A percentile compares a stretch with the other conserved stretches of the same genome.
Evolutionary conservation across 140 eudicot species (phyloP).

Genomic region (Oenanthe javanica): DNA sequence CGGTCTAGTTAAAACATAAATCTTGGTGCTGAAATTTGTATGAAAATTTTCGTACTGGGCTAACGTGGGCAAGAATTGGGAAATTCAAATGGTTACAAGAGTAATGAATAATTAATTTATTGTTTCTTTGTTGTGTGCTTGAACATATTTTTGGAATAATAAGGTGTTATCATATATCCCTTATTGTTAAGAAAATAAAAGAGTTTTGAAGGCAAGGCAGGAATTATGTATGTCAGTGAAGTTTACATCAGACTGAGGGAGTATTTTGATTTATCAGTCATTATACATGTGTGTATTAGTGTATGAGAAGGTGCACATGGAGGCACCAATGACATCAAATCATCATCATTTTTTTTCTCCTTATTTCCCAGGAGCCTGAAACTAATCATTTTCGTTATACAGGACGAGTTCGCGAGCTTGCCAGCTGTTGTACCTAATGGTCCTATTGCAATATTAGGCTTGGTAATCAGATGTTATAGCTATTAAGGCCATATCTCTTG

Average conservation of each 20-base stretch:
- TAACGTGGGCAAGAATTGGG: not conserved
- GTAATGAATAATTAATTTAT: not conserved
- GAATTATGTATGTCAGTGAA: not conserved
- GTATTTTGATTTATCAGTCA: not conserved
- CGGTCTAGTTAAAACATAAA: not conserved
- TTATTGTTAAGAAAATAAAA: not conserved
- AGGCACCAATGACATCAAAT: not conserved
- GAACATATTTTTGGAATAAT: not conserved
- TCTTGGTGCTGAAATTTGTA: not conserved
- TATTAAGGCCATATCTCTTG: constrained; percentile 8
- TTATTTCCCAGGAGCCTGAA: constrained; percentile 2
- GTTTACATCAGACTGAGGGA: not conserved
- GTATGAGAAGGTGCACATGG: not conserved
- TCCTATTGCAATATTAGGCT: constrained; percentile 83
- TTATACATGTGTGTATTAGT: not conserved
- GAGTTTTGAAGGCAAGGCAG: not conserved
- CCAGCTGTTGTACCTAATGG: constrained; percentile 81
- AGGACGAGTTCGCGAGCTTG: constrained; percentile 78
- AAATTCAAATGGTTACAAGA: not conserved
- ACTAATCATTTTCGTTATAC: constrained; percentile 16
- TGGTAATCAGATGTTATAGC: constrained; percentile 38
- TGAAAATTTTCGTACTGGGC: not conserved
- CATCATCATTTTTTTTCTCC: not conserved
- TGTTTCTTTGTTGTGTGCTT: not conserved
- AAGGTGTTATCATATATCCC: not conserved